Base-by-base conservation (phyloP, 768 basidiomycete genomes). In the Cystofilobasidium ferigula region DNA sequence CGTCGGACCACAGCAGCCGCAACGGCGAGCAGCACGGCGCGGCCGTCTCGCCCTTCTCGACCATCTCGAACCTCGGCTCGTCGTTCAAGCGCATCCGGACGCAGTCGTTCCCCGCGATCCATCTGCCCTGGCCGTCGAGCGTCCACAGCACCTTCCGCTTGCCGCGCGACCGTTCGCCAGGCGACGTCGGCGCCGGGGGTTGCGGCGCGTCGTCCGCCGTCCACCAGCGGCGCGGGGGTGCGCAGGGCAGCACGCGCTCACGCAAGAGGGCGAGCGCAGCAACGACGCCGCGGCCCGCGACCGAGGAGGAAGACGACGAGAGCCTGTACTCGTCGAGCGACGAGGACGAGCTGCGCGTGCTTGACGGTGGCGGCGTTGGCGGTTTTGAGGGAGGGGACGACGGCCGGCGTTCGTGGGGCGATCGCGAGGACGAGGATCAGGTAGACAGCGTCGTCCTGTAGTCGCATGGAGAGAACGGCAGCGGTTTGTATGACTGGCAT, bases 31-130 rank as follows among this genome's bases (percentile, higher is more conserved):
- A 28, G 28, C 51, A 10, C 28, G 30, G 28, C 30, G 51, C 24
- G 20, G 30, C n/a, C 0, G 22, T 38, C 24, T 35, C 62, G 7
- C 62, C 62, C 26, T 54, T 62, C 14, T 30, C 38, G 16, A 16
- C 18, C 8, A 26, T 53, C 32, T 53, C 58, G 1, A 34, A 35
- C 5, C 51, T 67, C 40, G 60, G 60, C 4, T 67, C 65, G n/a
- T 67, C 65, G 34, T 67, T 67, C 54, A 22, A 35, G 16, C 26
- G 65, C 22, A 40, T 67, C 10, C 48, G 65, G 24, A 61, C 65
- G 7, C 65, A 67, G 26, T 67, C 65, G 30, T 67, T 67, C 42
- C 60, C 65, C 20, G 26, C 53, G 2, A 38, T 67, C 53, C 45
- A 47, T 22, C 42, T 58, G 20, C 63, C 63, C 14, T 64, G 63